Evolutionary conservation across 805 yeast genomes (phyloP).

Genomic region (Pichia membranifaciens): DNA sequence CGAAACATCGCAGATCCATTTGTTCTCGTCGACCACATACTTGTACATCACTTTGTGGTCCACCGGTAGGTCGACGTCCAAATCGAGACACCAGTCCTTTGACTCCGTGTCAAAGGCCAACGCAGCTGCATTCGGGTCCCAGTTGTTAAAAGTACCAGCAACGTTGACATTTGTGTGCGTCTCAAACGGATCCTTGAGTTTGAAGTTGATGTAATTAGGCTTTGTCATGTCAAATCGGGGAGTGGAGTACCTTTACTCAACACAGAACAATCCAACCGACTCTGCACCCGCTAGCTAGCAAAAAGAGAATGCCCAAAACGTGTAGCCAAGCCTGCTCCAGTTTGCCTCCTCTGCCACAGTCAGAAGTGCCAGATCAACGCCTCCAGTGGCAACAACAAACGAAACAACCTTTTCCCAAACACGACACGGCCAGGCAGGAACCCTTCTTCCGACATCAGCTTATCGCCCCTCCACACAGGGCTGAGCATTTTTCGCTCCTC

Average conservation of each 20-base stretch:
- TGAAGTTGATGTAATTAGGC: constrained; percentile 2
- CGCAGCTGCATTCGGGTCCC: constrained; percentile 13
- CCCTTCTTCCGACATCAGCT: not conserved
- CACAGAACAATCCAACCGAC: too few relatives aligned
- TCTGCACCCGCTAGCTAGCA: too few relatives aligned
- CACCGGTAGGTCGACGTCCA: constrained; percentile 1
- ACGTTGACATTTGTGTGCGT: constrained; percentile 11
- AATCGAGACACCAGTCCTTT: constrained; percentile 6
- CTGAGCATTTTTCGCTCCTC: not conserved
- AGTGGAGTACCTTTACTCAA: too few relatives aligned
- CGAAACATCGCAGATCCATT: constrained; percentile 25
- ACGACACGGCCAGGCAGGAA: not conserved
- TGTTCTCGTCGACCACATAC: constrained; percentile 23
- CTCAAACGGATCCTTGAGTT: constrained; percentile 3
- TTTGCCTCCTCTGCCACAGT: too few relatives aligned
- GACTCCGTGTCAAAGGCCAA: constrained; percentile 9
- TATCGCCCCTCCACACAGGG: not conserved
- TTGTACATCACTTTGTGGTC: constrained; percentile 22
- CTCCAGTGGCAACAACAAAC: not conserved
- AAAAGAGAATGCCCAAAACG: too few relatives aligned
- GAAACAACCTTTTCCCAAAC: not conserved
- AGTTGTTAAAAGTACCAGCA: constrained; percentile 20
- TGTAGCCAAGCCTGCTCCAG: too few relatives aligned
- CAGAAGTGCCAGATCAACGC: too few relatives aligned
- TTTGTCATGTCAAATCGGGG: not conserved